Evolutionary conservation across 2,329 filamentous ascomycete genomes (phyloP), one percentile per base, ranked within the genome.

Genomic region (Trichoderma sp.): DNA sequence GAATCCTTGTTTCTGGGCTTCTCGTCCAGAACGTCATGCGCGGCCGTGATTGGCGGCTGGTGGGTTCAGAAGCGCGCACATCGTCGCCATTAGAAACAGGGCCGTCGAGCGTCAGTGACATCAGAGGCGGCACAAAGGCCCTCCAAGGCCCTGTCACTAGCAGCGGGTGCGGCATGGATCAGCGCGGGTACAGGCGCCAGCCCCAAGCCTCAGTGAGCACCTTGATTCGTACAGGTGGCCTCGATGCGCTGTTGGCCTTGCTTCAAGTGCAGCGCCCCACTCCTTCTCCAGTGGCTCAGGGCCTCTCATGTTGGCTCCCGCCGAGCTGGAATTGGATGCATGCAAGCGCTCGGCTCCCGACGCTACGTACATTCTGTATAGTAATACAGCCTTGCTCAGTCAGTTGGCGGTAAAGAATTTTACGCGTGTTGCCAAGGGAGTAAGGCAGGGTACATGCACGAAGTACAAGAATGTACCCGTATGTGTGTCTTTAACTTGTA

Each of bases 151-250:
- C 47, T 53, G 20, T 23, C 47, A n/a, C n/a, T n/a, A 58, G 53
- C 32, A 47, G 53, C 68, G 68, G 68, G 68, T 58, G 62, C 57
- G 68, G 68, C 68, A 71, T 57, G 62, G 68, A 71, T 71, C 68
- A 65, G 61, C 68, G 68, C 68, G 68, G 68, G 68, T 64, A 70
- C 58, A 70, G 57, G 59, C 59, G 68, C 68, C 59, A 58, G 39
- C 15, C 23, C 34, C 36, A 57, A 68, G 39, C 36, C 39, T 53
- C 57, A 62, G 66, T 57, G 65, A 68, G 55, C 55, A 50, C 66
- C 30, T 34, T 68, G 65, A 68, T 32, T 68, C 65, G 53, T n/a
- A 58, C 58, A 55, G 32, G 61, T 61, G 68, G 68, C 8, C 17
- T 17, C 13, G 17, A 26, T 34, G 34, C 15, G 39, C 30, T 58